A percentile compares a stretch with the other conserved stretches of the same genome.
Conservation (phyloP, 2,329 filamentous ascomycete genomes). For the Penicillium sp. region DNA sequence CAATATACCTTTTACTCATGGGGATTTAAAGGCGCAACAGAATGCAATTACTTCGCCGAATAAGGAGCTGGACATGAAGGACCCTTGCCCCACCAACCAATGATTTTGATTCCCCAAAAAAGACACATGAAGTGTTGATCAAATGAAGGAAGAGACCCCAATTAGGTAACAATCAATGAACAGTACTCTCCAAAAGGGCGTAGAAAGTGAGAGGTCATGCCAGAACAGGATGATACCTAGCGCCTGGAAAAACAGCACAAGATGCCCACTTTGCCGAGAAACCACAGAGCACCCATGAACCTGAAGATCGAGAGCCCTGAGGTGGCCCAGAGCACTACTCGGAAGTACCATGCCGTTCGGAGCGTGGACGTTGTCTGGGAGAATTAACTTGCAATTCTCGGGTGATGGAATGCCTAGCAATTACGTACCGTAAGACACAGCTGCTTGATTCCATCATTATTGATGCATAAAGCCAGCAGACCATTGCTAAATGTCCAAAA, state of each 20-base stretch:
- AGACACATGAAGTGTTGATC: neutral
- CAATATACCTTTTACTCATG: neutral
- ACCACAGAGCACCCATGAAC: conserved; percentile 23
- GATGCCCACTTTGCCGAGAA: conserved; percentile 18
- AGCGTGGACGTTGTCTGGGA: conserved; percentile 5
- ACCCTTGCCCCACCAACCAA: neutral
- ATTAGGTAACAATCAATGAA: neutral
- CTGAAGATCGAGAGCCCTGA: conserved; percentile 25
- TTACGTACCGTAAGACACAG: conserved; percentile 26
- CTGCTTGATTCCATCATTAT: conserved; percentile 61
- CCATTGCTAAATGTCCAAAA: conserved; percentile 93
- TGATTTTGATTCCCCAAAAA: neutral
- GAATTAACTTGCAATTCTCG: neutral
- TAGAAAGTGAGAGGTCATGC: neutral
- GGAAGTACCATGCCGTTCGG: conserved; percentile 5
- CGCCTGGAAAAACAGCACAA: conserved; percentile 18
- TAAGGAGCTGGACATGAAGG: neutral
- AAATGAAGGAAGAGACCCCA: neutral
- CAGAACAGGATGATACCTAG: neutral
- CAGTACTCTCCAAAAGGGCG: neutral
- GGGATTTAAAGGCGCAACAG: neutral
- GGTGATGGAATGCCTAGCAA: neutral
- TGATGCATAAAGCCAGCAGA: conserved; percentile 78
- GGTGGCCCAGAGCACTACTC: conserved; percentile 18
- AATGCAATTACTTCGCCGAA: neutral